Evolutionary conservation across 2,329 filamentous ascomycete genomes (phyloP).

Genomic region (Sclerotinia spermophila): DNA sequence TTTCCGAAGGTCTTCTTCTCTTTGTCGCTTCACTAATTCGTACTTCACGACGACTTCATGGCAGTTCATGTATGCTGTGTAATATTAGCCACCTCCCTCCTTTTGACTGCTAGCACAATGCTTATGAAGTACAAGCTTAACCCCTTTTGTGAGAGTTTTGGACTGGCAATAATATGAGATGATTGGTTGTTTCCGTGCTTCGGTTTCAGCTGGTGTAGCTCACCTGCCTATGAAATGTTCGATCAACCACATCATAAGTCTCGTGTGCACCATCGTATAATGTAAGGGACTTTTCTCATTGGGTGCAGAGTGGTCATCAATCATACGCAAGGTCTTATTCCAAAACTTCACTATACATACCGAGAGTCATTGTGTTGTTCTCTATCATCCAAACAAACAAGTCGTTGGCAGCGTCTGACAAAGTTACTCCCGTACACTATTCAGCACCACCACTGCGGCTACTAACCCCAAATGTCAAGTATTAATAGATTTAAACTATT

Average conservation of each 20-base stretch:
- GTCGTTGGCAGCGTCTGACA: constrained; percentile 14
- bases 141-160: background rate
- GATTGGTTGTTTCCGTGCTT: constrained; percentile 2
- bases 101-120: too few relatives aligned
- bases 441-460: constrained; percentile 10
- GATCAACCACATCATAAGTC: constrained; percentile 6
- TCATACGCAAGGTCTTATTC: background rate
- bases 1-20: background rate
- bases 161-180: background rate
- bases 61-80: background rate
- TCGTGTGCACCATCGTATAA: background rate
- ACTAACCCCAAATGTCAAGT: background rate
- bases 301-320: background rate
- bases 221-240: constrained; percentile 1
- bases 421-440: background rate
- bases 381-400: constrained; percentile 8
- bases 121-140: background rate
- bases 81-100: background rate
- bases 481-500: constrained; percentile 2
- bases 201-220: constrained; percentile 11
- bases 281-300: background rate
- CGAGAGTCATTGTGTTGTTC: background rate
- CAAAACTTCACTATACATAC: background rate
- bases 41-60: background rate
- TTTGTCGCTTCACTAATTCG: background rate